Base-by-base conservation (phyloP, 129 eudicot species). In the Flaveria bidentis region DNA sequence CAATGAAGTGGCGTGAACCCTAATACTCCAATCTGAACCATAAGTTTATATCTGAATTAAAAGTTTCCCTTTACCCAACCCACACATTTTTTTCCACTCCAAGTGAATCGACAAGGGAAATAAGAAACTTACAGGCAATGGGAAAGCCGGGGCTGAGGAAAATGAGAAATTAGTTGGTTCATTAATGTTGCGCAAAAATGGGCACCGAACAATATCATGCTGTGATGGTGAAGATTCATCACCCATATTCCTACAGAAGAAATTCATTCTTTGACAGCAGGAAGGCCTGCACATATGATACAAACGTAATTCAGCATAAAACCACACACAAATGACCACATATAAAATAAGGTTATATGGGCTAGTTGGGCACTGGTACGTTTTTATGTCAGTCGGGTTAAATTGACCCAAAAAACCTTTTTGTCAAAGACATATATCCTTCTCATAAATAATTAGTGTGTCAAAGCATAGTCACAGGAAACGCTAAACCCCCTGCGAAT, bases 161-260 rank as follows among this genome's bases (percentile, higher is more conserved):
- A 94, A 86, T 41, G 99, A 94, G 80, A 93, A 87, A 79, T 91
- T 91, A 74, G 98, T 93, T 15, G 98, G 98, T 80, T 87, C 90
- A 84, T 94, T 89, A 74, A 91, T 88, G 82, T 94, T 91, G 49
- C 89, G 86, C 90, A 94, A 79, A 86, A 91, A 91, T 75, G 98
- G 98, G 78, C 99, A 91, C 82, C 89, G 88, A 73, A 83, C 50
- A 74, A 89, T 82, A 84, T 77, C 93, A 14, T 80, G 81, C 67
- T 89, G 81, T 45, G 85, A 84, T 61, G 86, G 85, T 60, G 81
- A 83, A 76, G 93, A 87, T 55, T 86, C 91, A 28, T 78, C 89
- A 22, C 73, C 83, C 77, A 76, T 53, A 64, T 74, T 87, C 61
- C 85, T 82, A 69, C 86, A 84, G 87, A 88, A 76, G 77, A 84